phyloP scores from a whole-genome alignment of 371 early-diverging fungal species.

The Apophysomyces trapeziformis region DNA sequence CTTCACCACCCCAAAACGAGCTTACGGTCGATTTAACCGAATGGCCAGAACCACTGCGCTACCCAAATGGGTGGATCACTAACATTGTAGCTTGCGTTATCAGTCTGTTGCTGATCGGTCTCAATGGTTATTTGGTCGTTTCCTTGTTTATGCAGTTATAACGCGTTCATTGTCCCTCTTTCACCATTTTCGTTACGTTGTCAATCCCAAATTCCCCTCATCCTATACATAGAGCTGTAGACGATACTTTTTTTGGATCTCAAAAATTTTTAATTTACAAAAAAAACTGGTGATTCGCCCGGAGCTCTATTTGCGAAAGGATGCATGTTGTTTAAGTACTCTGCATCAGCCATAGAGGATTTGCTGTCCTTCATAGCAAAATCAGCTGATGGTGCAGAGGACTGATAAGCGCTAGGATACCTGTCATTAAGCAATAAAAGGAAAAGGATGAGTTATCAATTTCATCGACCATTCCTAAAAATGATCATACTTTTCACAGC shows the following conservation, averaged over 20 bases:
- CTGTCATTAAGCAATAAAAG: neutral
- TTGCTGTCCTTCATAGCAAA: neutral
- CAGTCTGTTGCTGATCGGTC: constrained; percentile 53
- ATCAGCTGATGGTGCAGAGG: neutral
- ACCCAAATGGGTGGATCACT: constrained; percentile 36
- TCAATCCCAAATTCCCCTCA: constrained; percentile 64
- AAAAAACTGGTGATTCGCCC: neutral
- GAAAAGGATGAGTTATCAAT: neutral
- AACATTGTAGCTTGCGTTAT: constrained; percentile 50
- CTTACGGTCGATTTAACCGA: constrained; percentile 13
- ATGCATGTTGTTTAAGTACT: neutral
- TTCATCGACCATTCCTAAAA: neutral
- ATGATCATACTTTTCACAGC: constrained; percentile 26
- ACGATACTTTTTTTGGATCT: no score
- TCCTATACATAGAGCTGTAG: constrained; percentile 60
- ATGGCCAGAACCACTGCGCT: constrained; percentile 35
- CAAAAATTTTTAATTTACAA: neutral
- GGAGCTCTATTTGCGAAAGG: neutral
- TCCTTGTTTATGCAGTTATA: constrained; percentile 25
- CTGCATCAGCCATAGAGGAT: neutral
- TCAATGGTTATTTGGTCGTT: constrained; percentile 64
- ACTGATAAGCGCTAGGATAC: neutral
- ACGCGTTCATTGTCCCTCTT: constrained; percentile 21
- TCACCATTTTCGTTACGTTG: constrained; percentile 44
- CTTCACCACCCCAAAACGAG: constrained; percentile 4